Base-by-base conservation (phyloP, 768 basidiomycete genomes). In the Pleurotus tuber-regium region DNA sequence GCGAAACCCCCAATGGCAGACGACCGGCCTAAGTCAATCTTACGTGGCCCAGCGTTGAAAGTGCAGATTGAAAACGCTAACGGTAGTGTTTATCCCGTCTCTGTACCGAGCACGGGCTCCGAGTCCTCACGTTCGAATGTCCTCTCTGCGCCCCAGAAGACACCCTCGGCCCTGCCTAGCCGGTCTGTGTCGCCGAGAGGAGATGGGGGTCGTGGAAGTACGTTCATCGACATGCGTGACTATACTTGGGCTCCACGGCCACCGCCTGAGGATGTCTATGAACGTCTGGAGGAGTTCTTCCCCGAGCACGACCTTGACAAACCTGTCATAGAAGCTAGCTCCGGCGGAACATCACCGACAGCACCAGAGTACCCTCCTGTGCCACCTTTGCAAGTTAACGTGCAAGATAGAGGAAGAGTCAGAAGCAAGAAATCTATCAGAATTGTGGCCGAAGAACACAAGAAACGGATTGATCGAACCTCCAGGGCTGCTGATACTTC, bases 221-320 rank as follows among this genome's bases (percentile, higher is more conserved):
- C 83, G 4, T 88, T 91, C 57, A 82, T 78, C 11, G 76, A 79
- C 54, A 74, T 72, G 46, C 73, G 78, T 54, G 86, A 83, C 58
- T 77, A 79, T 51, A 87, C 87, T 18, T 97, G 92, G 94, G 89
- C 90, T 30, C 84, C 87, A 54, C 89, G 94, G 60, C 95, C 95
- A 24, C 83, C 86, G 39, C 84, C 94, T 0, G 97, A 98, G 69
- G 89, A 90, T 58, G 88, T 99, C 38, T 92, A 93, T 63, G 89
- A 98, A 36, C 84, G 89, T 51, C 77, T 99, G 6, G 92, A 98
- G 59, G 85, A 88, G 54, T 98, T 92, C 74, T 99, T 99, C 78
- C 95, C 96, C 1, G 86, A 89, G 57, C 91, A 97, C 63, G 94
- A 98, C 62, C 82, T 98, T 42, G 97, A 98, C 67, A 89, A 93